Evolutionary conservation across 2,329 filamentous ascomycete species (phyloP), one percentile per base, ranked within the genome.

Genomic region (Orbilia quercus): DNA sequence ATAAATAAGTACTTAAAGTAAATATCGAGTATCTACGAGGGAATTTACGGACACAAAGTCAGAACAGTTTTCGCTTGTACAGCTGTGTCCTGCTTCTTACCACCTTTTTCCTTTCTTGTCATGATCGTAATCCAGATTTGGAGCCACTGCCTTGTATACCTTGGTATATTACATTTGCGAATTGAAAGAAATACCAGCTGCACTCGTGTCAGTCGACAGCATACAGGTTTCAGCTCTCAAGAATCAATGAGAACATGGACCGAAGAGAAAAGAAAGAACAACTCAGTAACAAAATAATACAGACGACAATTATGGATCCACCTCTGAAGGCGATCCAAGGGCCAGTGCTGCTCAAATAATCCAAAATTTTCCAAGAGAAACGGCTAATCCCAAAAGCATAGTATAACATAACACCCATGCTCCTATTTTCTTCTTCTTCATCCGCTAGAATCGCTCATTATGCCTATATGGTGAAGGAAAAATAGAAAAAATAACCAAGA

Each of bases 351-450:
- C 42, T 22, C 38, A 59, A 20, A 20, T 38, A 58, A 59, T 59
- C 25, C 63, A 67, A 25, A 64, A n/a, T n/a, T n/a, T 64, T 64
- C 64, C 66, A 58, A 66, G 66, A 44, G 34, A 53, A 59, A 47
- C 58, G 28, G 70, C 62, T 71, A 36, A 57, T 74, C 66, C 58
- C 69, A 74, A 74, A 65, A 67, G 70, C 51, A 67, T 65, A 74
- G 60, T 62, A 74, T 66, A 73, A 74, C 55, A 74, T 67, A 74
- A 74, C 60, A 74, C 70, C 60, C 60, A 72, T 72, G 67, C 67
- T 72, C 67, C 67, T 59, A 65, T 64, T 55, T 72, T 66, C n/a
- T n/a, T n/a, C n/a, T n/a, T n/a, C 48, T 65, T 72, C 67, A 64
- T 65, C 67, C 59, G 67, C 59, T 72, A 59, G 67, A 72, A 65